A percentile compares a stretch with the other conserved stretches of the same genome.
Evolutionary conservation across 768 basidiomycete genomes (phyloP).

Genomic region (Trametopsis cervina): DNA sequence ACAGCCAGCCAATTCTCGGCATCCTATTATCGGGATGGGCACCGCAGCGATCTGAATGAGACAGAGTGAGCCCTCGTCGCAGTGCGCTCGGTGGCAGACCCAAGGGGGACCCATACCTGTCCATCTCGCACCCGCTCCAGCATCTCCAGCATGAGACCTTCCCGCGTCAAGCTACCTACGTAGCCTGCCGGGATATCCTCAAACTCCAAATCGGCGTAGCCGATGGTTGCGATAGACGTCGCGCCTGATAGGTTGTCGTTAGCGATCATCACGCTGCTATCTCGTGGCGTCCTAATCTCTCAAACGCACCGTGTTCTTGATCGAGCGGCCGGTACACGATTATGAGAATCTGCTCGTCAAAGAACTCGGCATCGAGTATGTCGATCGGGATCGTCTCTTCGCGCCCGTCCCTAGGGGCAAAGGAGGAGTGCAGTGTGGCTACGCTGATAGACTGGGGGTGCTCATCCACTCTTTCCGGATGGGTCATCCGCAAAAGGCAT

Average conservation of each 20-base stretch:
- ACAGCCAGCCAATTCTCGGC: conserved; percentile 48
- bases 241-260: conserved; percentile 34
- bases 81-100: conserved; percentile 21
- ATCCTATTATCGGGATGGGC: conserved; percentile 47
- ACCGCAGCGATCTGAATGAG: conserved; percentile 40
- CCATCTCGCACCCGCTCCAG: conserved; percentile 51
- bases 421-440: conserved; percentile 48
- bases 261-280: conserved; percentile 2
- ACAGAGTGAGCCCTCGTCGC: background rate
- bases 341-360: conserved; percentile 67
- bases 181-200: conserved; percentile 33
- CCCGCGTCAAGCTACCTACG: conserved; percentile 46
- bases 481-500: conserved; percentile 48
- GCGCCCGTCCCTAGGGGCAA: conserved; percentile 30
- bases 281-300: conserved; percentile 15
- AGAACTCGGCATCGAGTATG: conserved; percentile 66
- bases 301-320: conserved; percentile 36
- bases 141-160: conserved; percentile 58
- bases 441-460: conserved; percentile 34
- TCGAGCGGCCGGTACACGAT: conserved; percentile 50
- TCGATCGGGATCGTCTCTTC: conserved; percentile 36
- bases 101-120: conserved; percentile 44
- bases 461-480: conserved; percentile 33
- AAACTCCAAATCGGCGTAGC: conserved; percentile 57
- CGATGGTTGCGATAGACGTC: conserved; percentile 56